Evolutionary conservation across 2,329 filamentous ascomycete species (phyloP), one percentile per base, ranked within the genome.

Genomic region (Colletotrichum liriopes): DNA sequence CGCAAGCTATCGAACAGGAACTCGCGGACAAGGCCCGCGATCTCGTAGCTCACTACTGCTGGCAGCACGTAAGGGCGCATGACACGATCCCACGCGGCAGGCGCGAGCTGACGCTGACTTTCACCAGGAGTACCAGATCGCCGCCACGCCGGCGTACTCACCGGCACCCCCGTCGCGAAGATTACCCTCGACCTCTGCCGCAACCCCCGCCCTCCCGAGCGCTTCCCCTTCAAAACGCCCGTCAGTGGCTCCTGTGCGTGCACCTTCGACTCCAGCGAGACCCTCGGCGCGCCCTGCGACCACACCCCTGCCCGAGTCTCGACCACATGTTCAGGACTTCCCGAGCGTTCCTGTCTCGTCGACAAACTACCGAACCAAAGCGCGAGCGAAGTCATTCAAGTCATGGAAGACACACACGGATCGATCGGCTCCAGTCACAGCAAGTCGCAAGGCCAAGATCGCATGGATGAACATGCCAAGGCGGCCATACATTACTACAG

Each of bases 401-500:
- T 75, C 73, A 54, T 66, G 61, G 67, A 69, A 67, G 37, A 67
- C 45, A 11, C 61, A 67, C 11, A 41, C 29, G 1, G 35, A 51
- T 8, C 59, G 39, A 4, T 43, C 43, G 5, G 58, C 55, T 3
- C 37, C 47, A 6, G 49, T 51, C n/a, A 60, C 35, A 1, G 18
- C 68, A 5, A 23, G 23, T 59, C 65, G 2, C 66, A 51, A 64
- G 39, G 68, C 52, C 32, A 39, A 55, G 7, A 16, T 23, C 26
- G 51, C 71, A 11, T 77, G 72, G 70, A 62, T 74, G 35, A 74
- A 71, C 3, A 41, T 72, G 37, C 11, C 43, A 11, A 64, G 60
- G 16, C 77, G 75, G 0, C 80, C 80, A 0, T 82, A 82, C 18
- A 37, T 76, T 0, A 54, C 73, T 6, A 71, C 71, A 0, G 66